Evolutionary conservation across 768 basidiomycete genomes (phyloP).

Genomic region (Chlorophyllum brunneum): DNA sequence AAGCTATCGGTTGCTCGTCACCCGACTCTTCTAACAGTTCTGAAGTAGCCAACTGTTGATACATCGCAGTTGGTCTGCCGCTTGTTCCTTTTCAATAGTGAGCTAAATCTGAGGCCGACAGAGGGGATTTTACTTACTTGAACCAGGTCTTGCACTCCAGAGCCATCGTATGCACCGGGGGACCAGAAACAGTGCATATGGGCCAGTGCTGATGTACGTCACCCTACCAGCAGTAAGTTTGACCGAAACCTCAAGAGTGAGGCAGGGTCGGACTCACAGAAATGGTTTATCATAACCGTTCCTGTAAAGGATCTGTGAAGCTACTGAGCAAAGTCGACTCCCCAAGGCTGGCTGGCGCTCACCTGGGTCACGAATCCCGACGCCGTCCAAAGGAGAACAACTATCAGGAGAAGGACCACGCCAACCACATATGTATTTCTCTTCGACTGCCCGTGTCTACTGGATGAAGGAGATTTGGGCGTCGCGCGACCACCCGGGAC

Average conservation of each 20-base stretch:
- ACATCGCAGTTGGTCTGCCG: slow-evolving; percentile 16
- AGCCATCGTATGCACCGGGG: slow-evolving; percentile 24
- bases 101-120: neutral
- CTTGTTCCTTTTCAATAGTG: neutral
- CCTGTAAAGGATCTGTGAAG: slow-evolving; percentile 42
- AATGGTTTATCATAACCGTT: slow-evolving; percentile 87
- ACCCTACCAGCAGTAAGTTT: slow-evolving; percentile 18
- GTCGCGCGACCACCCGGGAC: neutral
- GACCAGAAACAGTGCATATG: slow-evolving; percentile 52
- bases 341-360: slow-evolving; percentile 40
- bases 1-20: neutral
- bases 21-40: neutral
- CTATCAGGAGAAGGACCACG: slow-evolving; percentile 64
- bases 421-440: slow-evolving; percentile 46
- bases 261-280: slow-evolving; percentile 40
- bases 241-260: neutral
- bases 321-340: neutral
- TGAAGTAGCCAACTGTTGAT: slow-evolving; percentile 21
- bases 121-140: neutral
- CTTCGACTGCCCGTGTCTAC: slow-evolving; percentile 10
- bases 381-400: slow-evolving; percentile 84
- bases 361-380: slow-evolving; percentile 89
- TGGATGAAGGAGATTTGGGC: slow-evolving; percentile 1
- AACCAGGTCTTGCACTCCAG: slow-evolving; percentile 7
- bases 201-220: slow-evolving; percentile 83